A percentile compares a stretch with the other conserved stretches of the same genome.
These are phyloP conservation scores for Antonospora locustae DNA, from an alignment of 371 early-diverging fungal genomes.

Conservation along the genomic window DNA sequence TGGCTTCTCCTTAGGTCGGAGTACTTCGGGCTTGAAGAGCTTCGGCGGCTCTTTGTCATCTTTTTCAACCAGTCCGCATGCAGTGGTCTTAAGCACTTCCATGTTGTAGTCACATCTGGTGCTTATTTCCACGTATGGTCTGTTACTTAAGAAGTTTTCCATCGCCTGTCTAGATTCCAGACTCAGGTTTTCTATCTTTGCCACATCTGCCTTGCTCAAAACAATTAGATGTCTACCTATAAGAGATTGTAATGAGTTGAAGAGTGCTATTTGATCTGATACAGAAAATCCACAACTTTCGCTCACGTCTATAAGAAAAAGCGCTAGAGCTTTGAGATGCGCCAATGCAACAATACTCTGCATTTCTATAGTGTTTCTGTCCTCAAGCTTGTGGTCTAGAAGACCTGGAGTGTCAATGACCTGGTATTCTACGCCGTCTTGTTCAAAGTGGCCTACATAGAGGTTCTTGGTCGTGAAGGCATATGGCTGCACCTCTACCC, in stretches of 20 bases:
- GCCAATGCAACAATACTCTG: slow-evolving; percentile 98
- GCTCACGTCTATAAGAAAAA: slow-evolving; percentile 95
- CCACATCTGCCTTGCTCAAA: slow-evolving; percentile 85
- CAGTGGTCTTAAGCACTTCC: slow-evolving; percentile 44
- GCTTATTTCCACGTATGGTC: slow-evolving; percentile 58
- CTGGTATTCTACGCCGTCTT: slow-evolving; percentile 97
- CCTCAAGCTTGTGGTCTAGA: slow-evolving; percentile 93
- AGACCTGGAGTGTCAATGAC: slow-evolving; percentile 99
- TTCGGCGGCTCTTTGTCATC: slow-evolving; percentile 57
- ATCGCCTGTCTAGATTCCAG: slow-evolving; percentile 60
- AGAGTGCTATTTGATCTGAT: slow-evolving; percentile 72
- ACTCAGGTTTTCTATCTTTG: slow-evolving; percentile 62
- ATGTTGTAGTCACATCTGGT: slow-evolving; percentile 42
- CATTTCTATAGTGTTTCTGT: slow-evolving; percentile 99
- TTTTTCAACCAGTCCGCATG: slow-evolving; percentile 48
- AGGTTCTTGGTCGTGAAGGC: slow-evolving; percentile 99
- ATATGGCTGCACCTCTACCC: slow-evolving; percentile 98
- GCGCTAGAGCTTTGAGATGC: slow-evolving; percentile 82
- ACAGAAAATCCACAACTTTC: slow-evolving; percentile 96
- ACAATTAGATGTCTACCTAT: slow-evolving; percentile 91
- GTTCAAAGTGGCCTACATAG: slow-evolving; percentile 99
- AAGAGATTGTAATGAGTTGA: slow-evolving; percentile 84
- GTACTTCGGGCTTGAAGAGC: slow-evolving; percentile 61
- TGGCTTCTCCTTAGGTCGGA: slow-evolving; percentile 82
- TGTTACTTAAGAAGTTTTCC: slow-evolving; percentile 61